Conservation (phyloP, 345 rosid genomes). For the Lumnitzera racemosa region DNA sequence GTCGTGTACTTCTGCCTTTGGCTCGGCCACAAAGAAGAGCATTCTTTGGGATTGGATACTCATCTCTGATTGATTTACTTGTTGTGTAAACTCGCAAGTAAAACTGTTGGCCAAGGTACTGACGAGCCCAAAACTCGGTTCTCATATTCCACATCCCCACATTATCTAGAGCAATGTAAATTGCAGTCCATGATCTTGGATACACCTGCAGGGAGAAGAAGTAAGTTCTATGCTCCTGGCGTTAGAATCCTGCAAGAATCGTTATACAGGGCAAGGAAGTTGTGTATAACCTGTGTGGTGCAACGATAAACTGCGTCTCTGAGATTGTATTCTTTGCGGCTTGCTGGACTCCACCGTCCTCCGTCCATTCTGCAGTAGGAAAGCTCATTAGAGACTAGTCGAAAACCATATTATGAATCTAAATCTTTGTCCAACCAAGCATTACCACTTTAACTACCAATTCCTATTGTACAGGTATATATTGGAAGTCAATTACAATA, state of each 20-base stretch:
- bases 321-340: constrained; percentile 68
- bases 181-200: constrained; percentile 87
- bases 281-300: constrained; percentile 41
- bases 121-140: constrained; percentile 80
- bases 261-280: background rate
- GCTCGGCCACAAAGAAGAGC: constrained; percentile 84
- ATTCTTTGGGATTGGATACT: constrained; percentile 60
- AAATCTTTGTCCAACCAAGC: too few relatives aligned
- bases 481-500: too few relatives aligned
- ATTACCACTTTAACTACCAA: too few relatives aligned
- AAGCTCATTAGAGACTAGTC: background rate
- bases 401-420: background rate
- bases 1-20: constrained; percentile 14
- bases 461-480: too few relatives aligned
- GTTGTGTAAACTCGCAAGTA: constrained; percentile 63
- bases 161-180: constrained; percentile 75
- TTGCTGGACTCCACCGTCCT: constrained; percentile 59
- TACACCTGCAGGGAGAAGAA: constrained; percentile 52
- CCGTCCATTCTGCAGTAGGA: constrained; percentile 53
- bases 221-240: background rate
- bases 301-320: constrained; percentile 69
- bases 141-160: constrained; percentile 98
- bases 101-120: constrained; percentile 86
- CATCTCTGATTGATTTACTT: constrained; percentile 55
- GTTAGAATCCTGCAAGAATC: background rate